These are phyloP conservation scores for Leonotis leonurus DNA, from an alignment of 257 asterid species.

Conservation along the genomic window DNA sequence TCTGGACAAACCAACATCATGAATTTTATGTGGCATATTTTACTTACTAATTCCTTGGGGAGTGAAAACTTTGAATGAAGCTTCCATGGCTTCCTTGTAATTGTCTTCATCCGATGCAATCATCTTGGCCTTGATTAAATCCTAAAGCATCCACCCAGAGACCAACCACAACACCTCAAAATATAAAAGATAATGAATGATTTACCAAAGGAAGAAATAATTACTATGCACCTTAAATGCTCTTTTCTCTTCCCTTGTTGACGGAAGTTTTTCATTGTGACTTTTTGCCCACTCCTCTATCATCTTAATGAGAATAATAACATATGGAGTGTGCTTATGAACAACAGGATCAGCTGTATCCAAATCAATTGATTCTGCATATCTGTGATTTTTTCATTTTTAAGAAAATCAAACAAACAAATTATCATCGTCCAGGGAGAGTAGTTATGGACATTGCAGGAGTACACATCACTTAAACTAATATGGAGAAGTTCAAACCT, in stretches of 20 bases:
- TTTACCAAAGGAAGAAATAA: background rate
- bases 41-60: slow-evolving; percentile 89
- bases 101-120: slow-evolving; percentile 80
- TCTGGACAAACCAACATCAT: no score
- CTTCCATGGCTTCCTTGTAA: slow-evolving; percentile 90
- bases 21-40: background rate
- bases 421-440: slow-evolving; percentile 18
- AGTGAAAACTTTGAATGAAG: slow-evolving; percentile 82
- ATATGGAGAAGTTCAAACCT: slow-evolving; percentile 41
- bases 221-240: slow-evolving; percentile 57
- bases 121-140: slow-evolving; percentile 73
- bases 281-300: slow-evolving; percentile 72
- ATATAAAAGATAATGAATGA: slow-evolving; percentile 4
- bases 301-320: slow-evolving; percentile 75
- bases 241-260: slow-evolving; percentile 77
- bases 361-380: slow-evolving; percentile 76
- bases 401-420: background rate
- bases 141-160: slow-evolving; percentile 42
- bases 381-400: slow-evolving; percentile 32
- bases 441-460: background rate
- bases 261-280: slow-evolving; percentile 68
- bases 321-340: slow-evolving; percentile 90
- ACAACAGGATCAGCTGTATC: slow-evolving; percentile 57
- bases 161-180: slow-evolving; percentile 24
- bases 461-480: background rate